A percentile compares a stretch with the other conserved stretches of the same genome.
phyloP scores from a whole-genome alignment of 495 filamentous ascomycete genomes.

The Daldinia bambusicola region DNA sequence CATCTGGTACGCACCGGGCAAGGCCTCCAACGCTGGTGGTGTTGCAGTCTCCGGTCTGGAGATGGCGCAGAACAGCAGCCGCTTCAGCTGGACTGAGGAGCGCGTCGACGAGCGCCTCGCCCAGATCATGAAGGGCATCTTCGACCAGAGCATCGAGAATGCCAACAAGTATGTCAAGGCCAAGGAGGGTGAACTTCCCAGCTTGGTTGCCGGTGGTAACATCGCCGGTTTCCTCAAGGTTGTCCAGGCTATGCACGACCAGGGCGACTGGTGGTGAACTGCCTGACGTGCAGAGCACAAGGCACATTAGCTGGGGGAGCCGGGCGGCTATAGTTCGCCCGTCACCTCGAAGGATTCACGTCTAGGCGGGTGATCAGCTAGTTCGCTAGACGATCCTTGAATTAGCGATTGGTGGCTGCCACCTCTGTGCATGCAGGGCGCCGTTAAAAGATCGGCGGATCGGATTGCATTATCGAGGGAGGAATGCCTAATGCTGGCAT shows the following conservation, averaged over 20 bases:
- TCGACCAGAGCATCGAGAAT: conserved; percentile 89
- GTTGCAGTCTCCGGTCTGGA: conserved; percentile 97
- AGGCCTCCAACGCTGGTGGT: conserved; percentile 97
- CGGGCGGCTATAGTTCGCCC: not conserved
- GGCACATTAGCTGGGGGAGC: not conserved
- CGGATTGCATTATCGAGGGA: not conserved
- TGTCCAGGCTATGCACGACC: conserved; percentile 91
- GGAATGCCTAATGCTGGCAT: not conserved
- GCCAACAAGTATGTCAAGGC: conserved; percentile 86
- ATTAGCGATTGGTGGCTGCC: not conserved
- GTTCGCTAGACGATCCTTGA: not conserved
- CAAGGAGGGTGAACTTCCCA: conserved; percentile 84
- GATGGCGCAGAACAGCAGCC: conserved; percentile 97
- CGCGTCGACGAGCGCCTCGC: conserved; percentile 94
- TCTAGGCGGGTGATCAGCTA: not conserved
- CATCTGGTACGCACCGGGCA: conserved; percentile 97
- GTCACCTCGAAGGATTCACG: conserved; percentile 1
- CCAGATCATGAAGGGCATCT: conserved; percentile 92
- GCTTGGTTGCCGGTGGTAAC: conserved; percentile 91
- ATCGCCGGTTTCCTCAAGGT: conserved; percentile 99
- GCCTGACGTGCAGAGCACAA: not conserved
- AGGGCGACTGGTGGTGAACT: conserved; percentile 91
- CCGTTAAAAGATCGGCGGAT: not conserved
- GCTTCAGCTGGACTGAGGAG: conserved; percentile 84
- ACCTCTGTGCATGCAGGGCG: conserved; percentile 1